phyloP scores from a whole-genome alignment of 306 rosid genomes.

The Gillenia trifoliata region DNA sequence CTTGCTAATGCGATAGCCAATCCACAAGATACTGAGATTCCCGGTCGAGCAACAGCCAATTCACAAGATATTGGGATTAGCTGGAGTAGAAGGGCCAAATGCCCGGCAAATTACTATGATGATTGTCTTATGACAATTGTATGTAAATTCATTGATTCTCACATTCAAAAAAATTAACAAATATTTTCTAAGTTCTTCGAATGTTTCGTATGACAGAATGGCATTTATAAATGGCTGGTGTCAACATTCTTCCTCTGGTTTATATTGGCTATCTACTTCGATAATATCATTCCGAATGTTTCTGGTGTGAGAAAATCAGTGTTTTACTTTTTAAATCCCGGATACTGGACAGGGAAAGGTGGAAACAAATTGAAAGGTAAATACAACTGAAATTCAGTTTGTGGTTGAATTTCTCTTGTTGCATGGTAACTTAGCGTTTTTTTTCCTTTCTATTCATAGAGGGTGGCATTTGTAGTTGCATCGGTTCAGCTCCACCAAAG shows the following conservation, averaged over 20 bases:
- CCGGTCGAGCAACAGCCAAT: too few species aligned
- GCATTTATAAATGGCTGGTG: constrained; percentile 57
- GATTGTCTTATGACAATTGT: constrained; percentile 72
- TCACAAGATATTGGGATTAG: constrained; percentile 60
- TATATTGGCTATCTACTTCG: constrained; percentile 77
- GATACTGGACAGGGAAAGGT: constrained; percentile 73
- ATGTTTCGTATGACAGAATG: constrained; percentile 43
- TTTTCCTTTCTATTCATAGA: constrained; percentile 36
- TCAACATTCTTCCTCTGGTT: constrained; percentile 76
- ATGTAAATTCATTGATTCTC: constrained; percentile 19
- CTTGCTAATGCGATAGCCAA: constrained; percentile 57
- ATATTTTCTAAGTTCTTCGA: not conserved
- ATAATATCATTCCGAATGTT: constrained; percentile 78
- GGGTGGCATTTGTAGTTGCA: constrained; percentile 76
- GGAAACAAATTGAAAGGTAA: constrained; percentile 74
- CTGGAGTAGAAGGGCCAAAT: constrained; percentile 66
- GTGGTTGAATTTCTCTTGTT: constrained; percentile 16
- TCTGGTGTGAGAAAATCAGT: constrained; percentile 79
- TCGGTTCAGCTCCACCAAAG: constrained; percentile 37
- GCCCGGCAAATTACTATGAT: constrained; percentile 22
- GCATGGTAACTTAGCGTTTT: constrained; percentile 10
- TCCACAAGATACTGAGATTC: too few species aligned
- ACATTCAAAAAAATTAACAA: too few species aligned
- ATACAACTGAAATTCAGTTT: constrained; percentile 7
- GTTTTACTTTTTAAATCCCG: constrained; percentile 63